Percentiles rank a stretch among this genome's conserved stretches.
Evolutionary conservation across 768 basidiomycete species (phyloP).

Genomic region (Exidia glandulosa): DNA sequence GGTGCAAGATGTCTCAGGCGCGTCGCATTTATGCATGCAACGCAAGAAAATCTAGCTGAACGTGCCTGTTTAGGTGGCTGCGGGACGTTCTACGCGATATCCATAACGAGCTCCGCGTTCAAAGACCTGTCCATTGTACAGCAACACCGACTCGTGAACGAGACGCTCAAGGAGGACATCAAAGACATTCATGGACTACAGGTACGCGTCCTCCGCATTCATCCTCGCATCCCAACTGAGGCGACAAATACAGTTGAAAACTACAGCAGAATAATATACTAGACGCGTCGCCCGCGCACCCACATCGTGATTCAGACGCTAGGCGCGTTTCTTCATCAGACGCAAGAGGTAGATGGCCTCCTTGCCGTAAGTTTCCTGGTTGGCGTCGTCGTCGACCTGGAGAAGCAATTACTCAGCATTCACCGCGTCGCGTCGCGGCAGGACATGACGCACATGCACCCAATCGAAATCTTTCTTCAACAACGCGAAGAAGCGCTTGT

Average conservation of each 20-base stretch:
- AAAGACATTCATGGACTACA: slow-evolving; percentile 88
- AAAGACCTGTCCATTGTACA: slow-evolving; percentile 78
- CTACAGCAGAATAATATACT: slow-evolving; percentile 18
- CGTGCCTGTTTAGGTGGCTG: slow-evolving; percentile 61
- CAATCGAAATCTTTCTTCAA: slow-evolving; percentile 71
- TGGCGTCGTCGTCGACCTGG: slow-evolving; percentile 56
- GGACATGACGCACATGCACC: slow-evolving; percentile 38
- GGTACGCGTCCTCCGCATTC: slow-evolving; percentile 33
- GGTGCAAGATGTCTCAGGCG: slow-evolving; percentile 94
- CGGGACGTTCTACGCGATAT: slow-evolving; percentile 93
- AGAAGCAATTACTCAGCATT: not conserved
- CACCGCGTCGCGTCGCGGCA: not conserved
- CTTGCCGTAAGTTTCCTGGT: slow-evolving; percentile 42
- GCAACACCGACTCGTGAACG: slow-evolving; percentile 86
- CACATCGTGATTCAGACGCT: not conserved
- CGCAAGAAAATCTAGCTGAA: not conserved
- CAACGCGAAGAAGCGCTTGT: slow-evolving; percentile 74
- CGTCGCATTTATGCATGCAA: not conserved
- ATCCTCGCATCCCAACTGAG: slow-evolving; percentile 1
- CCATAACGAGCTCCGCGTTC: slow-evolving; percentile 76
- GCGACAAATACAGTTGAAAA: slow-evolving; percentile 28
- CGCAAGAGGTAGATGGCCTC: slow-evolving; percentile 57
- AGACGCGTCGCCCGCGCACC: not conserved
- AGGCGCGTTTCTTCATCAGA: slow-evolving; percentile 20
- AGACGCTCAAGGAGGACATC: slow-evolving; percentile 80